A percentile compares a stretch with the other conserved stretches of the same genome.
These are phyloP conservation scores for Sphagnum magellanicum DNA, from an alignment of 228 moss, liverwort and hornwort genomes.

Conservation along the genomic window DNA sequence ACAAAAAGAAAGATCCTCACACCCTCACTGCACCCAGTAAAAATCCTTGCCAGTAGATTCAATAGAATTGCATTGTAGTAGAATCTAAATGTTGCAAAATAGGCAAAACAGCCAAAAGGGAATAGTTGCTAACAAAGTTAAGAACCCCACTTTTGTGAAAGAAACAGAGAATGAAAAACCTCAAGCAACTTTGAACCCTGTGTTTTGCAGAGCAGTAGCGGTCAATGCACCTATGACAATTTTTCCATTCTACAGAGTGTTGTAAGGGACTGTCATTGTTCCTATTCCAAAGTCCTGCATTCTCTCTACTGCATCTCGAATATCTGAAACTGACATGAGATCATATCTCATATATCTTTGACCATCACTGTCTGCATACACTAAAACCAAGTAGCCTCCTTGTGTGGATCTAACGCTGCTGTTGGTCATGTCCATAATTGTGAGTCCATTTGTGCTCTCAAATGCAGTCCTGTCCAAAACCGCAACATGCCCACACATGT, in stretches of 20 bases:
- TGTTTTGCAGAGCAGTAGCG: too few relatives aligned
- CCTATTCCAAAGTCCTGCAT: slow-evolving; percentile 4
- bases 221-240: slow-evolving; percentile 7
- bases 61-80: too few relatives aligned
- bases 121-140: too few relatives aligned
- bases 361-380: slow-evolving; percentile 12
- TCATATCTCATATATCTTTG: slow-evolving; percentile 10
- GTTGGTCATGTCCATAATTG: slow-evolving; percentile 10
- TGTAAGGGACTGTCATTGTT: slow-evolving; percentile 16
- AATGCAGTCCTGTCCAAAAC: slow-evolving; percentile 6
- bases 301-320: slow-evolving; percentile 5
- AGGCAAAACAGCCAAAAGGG: too few relatives aligned
- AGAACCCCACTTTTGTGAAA: too few relatives aligned
- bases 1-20: too few relatives aligned
- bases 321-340: slow-evolving; percentile 15
- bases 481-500: neutral
- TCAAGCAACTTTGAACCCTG: too few relatives aligned
- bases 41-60: too few relatives aligned
- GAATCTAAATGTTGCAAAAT: too few relatives aligned
- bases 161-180: too few relatives aligned
- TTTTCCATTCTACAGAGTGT: slow-evolving; percentile 9
- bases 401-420: slow-evolving; percentile 6
- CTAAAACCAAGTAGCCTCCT: slow-evolving; percentile 10
- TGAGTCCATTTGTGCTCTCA: slow-evolving; percentile 11
- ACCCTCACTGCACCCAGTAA: too few relatives aligned